Conservation (phyloP, 2,329 filamentous ascomycete species). For the Talaromyces rugulosus region DNA sequence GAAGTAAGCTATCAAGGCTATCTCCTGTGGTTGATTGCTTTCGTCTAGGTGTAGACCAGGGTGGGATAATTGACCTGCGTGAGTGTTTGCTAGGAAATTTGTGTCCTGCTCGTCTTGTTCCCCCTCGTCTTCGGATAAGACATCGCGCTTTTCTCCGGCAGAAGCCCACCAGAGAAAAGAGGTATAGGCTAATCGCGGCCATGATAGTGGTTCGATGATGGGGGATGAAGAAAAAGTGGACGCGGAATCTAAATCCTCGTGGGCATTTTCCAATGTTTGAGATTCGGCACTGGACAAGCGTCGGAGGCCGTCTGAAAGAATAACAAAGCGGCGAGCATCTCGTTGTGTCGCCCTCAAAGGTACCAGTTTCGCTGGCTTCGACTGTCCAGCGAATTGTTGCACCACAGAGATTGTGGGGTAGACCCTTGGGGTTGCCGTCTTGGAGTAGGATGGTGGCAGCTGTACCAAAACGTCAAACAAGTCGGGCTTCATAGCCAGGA, state of each 20-base stretch:
- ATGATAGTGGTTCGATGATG: slow-evolving; percentile 55
- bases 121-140: slow-evolving; percentile 52
- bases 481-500: slow-evolving; percentile 77
- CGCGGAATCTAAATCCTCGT: slow-evolving; percentile 35
- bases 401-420: slow-evolving; percentile 73
- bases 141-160: slow-evolving; percentile 56
- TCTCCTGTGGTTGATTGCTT: slow-evolving; percentile 38
- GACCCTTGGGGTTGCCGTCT: slow-evolving; percentile 55
- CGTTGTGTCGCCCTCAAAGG: slow-evolving; percentile 79
- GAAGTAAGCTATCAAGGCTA: slow-evolving; percentile 49
- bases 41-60: slow-evolving; percentile 26
- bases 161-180: slow-evolving; percentile 67
- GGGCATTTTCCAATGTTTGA: slow-evolving; percentile 8
- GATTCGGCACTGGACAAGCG: slow-evolving; percentile 27
- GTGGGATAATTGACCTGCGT: slow-evolving; percentile 22
- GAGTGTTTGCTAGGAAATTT: slow-evolving; percentile 33
- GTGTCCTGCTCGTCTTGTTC: slow-evolving; percentile 44
- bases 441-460: slow-evolving; percentile 60
- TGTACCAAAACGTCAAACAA: slow-evolving; percentile 89
- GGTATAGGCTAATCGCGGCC: slow-evolving; percentile 57
- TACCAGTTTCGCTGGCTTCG: slow-evolving; percentile 23
- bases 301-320: slow-evolving; percentile 60
- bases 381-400: slow-evolving; percentile 53
- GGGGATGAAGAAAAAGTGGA: slow-evolving; percentile 41
- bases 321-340: slow-evolving; percentile 74